Evolutionary conservation across 495 filamentous ascomycete genomes (phyloP).

Genomic region (Penicilliopsis zonata): DNA sequence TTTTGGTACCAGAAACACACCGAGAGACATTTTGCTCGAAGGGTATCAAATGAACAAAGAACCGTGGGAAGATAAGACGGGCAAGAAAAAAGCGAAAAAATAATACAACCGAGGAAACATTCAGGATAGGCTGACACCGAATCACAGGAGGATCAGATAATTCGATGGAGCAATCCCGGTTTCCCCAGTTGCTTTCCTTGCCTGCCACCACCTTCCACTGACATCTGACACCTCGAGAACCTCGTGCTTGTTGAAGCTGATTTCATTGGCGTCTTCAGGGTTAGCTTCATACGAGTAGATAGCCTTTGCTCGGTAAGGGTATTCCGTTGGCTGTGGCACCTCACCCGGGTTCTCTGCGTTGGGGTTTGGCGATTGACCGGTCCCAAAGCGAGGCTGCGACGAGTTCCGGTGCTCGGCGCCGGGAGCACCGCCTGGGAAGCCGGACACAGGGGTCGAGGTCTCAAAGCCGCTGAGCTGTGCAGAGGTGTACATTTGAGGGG

Average conservation of each 20-base stretch:
- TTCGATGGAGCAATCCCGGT: conserved; percentile 97
- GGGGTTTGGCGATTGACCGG: conserved; percentile 20
- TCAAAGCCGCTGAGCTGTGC: conserved; percentile 92
- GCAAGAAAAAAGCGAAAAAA: conserved; percentile 15
- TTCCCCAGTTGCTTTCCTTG: conserved; percentile 85
- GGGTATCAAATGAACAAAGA: conserved; percentile 39
- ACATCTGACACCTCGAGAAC: conserved; percentile 95
- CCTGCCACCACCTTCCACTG: conserved; percentile 97
- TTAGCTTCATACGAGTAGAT: conserved; percentile 99
- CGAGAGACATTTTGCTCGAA: conserved; percentile 30
- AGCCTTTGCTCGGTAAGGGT: conserved; percentile 93
- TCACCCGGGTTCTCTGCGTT: conserved; percentile 35
- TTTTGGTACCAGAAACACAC: conserved; percentile 24
- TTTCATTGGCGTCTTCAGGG: conserved; percentile 95
- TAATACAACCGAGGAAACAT: conserved; percentile 11
- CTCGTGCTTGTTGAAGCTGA: conserved; percentile 93
- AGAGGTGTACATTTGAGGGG: conserved; percentile 95
- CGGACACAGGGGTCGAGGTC: conserved; percentile 84
- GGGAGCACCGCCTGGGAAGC: conserved; percentile 51
- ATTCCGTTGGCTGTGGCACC: conserved; percentile 75
- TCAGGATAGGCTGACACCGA: conserved; percentile 7
- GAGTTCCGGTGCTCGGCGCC: conserved; percentile 47
- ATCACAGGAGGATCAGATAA: conserved; percentile 91
- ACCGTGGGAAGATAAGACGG: conserved; percentile 19
- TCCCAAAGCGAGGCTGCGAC: conserved; percentile 44